Conservation (phyloP, 371 early-diverging fungal species). For the Smittium culicis region DNA sequence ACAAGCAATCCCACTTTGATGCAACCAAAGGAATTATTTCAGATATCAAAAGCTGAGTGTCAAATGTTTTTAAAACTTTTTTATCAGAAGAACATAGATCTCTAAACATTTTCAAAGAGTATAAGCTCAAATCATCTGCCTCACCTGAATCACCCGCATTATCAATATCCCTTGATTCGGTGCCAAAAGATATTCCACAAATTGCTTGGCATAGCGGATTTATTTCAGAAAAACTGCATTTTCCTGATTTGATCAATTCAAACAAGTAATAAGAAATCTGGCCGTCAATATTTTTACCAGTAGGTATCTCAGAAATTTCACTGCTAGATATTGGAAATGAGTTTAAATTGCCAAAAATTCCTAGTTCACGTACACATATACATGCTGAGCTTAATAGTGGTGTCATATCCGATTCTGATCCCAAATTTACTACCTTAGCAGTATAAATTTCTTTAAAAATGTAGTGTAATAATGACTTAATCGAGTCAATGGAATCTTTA, state of each 20-base stretch:
- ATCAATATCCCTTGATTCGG: not conserved
- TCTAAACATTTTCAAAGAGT: not conserved
- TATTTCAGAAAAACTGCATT: not conserved
- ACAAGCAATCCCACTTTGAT: not conserved
- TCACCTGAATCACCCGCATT: not conserved
- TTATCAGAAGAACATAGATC: conserved; percentile 1
- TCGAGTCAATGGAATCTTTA: not conserved
- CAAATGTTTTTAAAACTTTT: conserved; percentile 2
- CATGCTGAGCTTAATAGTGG: not conserved
- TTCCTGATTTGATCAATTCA: not conserved
- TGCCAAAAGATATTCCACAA: not conserved
- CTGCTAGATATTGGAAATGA: not conserved
- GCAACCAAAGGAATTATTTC: conserved; percentile 5
- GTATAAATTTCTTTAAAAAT: not conserved
- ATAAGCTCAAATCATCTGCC: not conserved
- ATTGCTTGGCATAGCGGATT: not conserved
- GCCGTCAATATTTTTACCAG: not conserved
- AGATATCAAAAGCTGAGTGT: conserved; percentile 5
- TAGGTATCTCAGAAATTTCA: not conserved
- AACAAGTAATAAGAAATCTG: not conserved
- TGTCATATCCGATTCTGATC: not conserved
- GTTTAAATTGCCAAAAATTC: conserved; percentile 3
- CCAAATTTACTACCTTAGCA: not conserved
- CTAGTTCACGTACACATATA: not conserved
- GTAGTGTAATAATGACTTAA: not conserved